Base-by-base conservation (phyloP, 2,329 filamentous ascomycete genomes). In the Pseudogymnoascus sp. region DNA sequence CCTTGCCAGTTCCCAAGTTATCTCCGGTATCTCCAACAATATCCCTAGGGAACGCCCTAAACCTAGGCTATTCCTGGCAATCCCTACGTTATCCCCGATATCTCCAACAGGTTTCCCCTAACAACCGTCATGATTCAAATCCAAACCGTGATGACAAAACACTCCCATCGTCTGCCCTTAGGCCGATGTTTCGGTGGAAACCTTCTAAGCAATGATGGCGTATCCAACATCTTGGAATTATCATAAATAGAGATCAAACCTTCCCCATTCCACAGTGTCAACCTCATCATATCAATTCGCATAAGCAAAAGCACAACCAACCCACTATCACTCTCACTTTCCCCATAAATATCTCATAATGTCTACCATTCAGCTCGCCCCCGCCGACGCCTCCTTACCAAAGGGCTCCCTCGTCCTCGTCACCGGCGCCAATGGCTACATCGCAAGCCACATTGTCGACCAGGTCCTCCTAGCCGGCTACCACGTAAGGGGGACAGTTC, bases 401-500 rank as follows among this genome's bases (percentile, higher is more conserved):
- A 66, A 69, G 62, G 72, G 70, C 3, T 77, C 76, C 0, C 67
- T 68, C 0, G 70, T 80, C 16, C 72, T 80, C 0, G 70, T 80
- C 1, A 80, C 77, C 0, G 78, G 77, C 2, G 71, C 67, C 31
- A 80, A 77, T 38, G 78, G 78, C 1, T 73, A 74, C 59, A 70
- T 81, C 5, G 78, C 28, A 31, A 31, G 69, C 2, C 73, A 80
- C 14, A 71, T 77, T 5, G 75, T 72, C 3, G 72, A 77, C 46
- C 72, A 78, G 56, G 68, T 78, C 9, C 72, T 80, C 0, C 61
- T 68, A 0, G 68, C 68, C 0, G 78, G 78, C 5, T 80, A 77
- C 65, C 73, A 72, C 3, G 79, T 82, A 14, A 77, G 78, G 12
- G 79, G 79, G 0, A 79, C 77, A 1, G 75, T 76, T 12, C 77